phyloP scores from a whole-genome alignment of 2,329 filamentous ascomycete species.

The Penicillium expansum region DNA sequence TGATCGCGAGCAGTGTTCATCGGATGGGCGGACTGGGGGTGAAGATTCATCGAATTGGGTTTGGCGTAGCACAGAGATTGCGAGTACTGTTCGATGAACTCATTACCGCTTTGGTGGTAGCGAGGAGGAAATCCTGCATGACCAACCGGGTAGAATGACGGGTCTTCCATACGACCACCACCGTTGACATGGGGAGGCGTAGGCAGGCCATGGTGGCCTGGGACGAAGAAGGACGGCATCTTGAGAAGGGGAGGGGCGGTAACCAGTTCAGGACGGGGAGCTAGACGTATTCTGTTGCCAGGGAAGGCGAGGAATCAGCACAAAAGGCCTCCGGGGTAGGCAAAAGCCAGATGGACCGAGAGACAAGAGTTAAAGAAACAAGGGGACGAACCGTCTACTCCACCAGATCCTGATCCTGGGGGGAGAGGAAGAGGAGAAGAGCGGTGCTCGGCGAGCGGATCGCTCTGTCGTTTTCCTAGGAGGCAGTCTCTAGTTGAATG shows the following conservation, averaged over 20 bases:
- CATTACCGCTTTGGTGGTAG: conserved; percentile 44
- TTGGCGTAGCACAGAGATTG: conserved; percentile 43
- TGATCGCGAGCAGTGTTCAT: conserved; percentile 37
- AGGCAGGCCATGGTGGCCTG: conserved; percentile 40
- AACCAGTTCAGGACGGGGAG: conserved; percentile 37
- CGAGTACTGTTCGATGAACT: conserved; percentile 48
- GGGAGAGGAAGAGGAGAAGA: conserved; percentile 24
- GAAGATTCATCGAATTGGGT: conserved; percentile 34
- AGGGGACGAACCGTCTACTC: conserved; percentile 43
- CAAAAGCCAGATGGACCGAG: conserved; percentile 5
- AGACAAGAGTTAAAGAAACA: conserved; percentile 2
- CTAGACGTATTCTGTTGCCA: conserved; percentile 34
- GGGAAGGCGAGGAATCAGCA: conserved; percentile 22
- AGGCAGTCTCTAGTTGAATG: conserved; percentile 39
- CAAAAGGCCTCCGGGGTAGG: conserved; percentile 4
- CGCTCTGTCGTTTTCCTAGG: conserved; percentile 34
- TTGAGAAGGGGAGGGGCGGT: conserved; percentile 17
- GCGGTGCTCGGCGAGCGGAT: conserved; percentile 42
- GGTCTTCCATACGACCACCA: conserved; percentile 41
- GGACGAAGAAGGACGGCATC: conserved; percentile 46
- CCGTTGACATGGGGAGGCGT: conserved; percentile 43
- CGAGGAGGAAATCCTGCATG: conserved; percentile 42
- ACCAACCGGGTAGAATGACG: conserved; percentile 39
- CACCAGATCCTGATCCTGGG: conserved; percentile 41
- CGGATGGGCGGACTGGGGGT: conserved; percentile 30